phyloP scores from a whole-genome alignment of 192 early-diverging fungal species.

The Phlyctochytrium planicorne region DNA sequence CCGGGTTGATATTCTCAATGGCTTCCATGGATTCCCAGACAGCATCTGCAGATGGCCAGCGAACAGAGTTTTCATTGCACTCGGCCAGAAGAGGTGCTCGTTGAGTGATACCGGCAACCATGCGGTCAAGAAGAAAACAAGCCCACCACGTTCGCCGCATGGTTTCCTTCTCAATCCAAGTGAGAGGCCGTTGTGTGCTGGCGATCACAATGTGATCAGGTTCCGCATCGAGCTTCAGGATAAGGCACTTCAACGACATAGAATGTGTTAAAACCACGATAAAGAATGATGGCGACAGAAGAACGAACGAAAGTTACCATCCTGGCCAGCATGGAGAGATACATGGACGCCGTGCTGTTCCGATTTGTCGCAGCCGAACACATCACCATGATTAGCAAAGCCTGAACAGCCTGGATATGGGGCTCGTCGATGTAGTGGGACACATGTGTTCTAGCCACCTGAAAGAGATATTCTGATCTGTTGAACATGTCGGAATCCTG shows the following conservation, averaged over 20 bases:
- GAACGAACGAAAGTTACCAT: slow-evolving; percentile 5
- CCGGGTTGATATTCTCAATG: not conserved
- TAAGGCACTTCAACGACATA: too few species aligned
- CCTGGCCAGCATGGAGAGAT: not conserved
- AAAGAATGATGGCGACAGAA: not conserved
- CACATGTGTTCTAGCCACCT: not conserved
- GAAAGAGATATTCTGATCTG: not conserved
- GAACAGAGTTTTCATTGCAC: not conserved
- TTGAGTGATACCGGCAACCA: slow-evolving; percentile 6
- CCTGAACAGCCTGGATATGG: slow-evolving; percentile 7
- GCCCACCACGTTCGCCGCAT: slow-evolving; percentile 7
- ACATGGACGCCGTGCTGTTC: slow-evolving; percentile 1
- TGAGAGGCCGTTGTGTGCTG: slow-evolving; percentile 3
- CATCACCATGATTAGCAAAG: not conserved
- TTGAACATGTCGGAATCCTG: not conserved
- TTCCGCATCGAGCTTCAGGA: slow-evolving; percentile 5
- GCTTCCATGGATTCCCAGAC: not conserved
- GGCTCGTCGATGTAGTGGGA: slow-evolving; percentile 1
- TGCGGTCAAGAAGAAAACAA: slow-evolving; percentile 1
- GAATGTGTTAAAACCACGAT: not conserved
- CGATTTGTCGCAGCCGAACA: not conserved
- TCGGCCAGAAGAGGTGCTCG: not conserved
- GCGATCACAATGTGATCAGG: not conserved
- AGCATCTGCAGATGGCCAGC: not conserved
- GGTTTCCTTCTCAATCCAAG: slow-evolving; percentile 8